These are phyloP conservation scores for Fallopia convolvulus DNA, from an alignment of 148 eudicot genomes.

Conservation along the genomic window DNA sequence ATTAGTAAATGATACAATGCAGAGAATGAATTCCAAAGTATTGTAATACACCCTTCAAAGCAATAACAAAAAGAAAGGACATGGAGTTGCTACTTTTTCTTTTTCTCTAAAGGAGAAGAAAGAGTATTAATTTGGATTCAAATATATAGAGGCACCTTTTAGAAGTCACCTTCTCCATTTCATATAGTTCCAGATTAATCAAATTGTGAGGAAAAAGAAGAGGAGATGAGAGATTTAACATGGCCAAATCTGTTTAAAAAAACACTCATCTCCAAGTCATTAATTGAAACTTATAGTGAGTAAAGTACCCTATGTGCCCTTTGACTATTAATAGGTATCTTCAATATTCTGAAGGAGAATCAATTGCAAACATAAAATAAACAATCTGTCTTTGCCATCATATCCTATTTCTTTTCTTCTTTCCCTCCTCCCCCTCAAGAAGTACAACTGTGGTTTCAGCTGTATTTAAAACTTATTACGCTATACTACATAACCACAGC, in stretches of 20 bases:
- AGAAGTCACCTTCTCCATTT: neutral
- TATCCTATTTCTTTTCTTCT: neutral
- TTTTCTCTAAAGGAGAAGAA: neutral
- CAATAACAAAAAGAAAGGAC: neutral
- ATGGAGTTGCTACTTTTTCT: neutral
- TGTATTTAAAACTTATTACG: neutral
- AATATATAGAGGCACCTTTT: neutral
- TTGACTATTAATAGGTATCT: neutral
- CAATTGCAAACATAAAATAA: neutral
- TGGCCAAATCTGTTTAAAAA: neutral
- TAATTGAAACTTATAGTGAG: neutral
- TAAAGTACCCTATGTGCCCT: neutral
- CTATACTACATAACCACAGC: neutral
- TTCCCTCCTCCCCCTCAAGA: neutral
- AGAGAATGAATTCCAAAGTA: neutral
- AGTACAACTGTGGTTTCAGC: neutral
- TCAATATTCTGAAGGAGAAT: neutral
- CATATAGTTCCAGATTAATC: neutral
- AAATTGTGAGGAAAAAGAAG: neutral
- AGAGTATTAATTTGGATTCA: neutral
- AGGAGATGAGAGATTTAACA: neutral
- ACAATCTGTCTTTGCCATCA: neutral
- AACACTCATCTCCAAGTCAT: neutral
- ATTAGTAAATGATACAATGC: neutral
- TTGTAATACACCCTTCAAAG: neutral